A percentile compares a stretch with the other conserved stretches of the same genome.
phyloP scores from a whole-genome alignment of 129 eudicot genomes.

The Artemisia argyi region DNA sequence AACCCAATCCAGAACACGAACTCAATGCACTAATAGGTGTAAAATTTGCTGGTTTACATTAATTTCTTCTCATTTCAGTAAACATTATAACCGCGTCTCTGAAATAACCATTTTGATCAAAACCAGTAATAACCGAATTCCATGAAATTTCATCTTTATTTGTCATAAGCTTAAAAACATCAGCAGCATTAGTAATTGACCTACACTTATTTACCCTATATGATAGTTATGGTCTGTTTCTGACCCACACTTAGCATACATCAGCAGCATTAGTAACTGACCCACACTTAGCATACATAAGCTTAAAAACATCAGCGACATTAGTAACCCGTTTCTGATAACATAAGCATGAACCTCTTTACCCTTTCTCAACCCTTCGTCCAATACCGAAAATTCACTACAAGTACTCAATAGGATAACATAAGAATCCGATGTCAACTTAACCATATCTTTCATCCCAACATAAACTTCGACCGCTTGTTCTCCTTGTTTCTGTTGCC shows the following conservation, averaged over 20 bases:
- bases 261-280: too few species aligned
- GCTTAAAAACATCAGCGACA: slow-evolving; percentile 66
- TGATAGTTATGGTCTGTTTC: too few species aligned
- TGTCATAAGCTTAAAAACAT: slow-evolving; percentile 53
- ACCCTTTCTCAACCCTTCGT: slow-evolving; percentile 63
- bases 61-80: slow-evolving; percentile 55
- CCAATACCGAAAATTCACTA: slow-evolving; percentile 49
- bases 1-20: slow-evolving; percentile 74
- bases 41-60: slow-evolving; percentile 52
- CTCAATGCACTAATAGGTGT: slow-evolving; percentile 78
- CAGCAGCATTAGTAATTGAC: slow-evolving; percentile 39
- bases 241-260: too few species aligned
- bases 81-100: slow-evolving; percentile 62
- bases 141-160: slow-evolving; percentile 72
- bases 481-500: slow-evolving; percentile 70
- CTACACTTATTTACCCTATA: too few species aligned
- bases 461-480: slow-evolving; percentile 63
- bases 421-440: slow-evolving; percentile 59
- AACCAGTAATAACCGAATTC: slow-evolving; percentile 79
- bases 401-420: slow-evolving; percentile 72
- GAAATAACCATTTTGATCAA: slow-evolving; percentile 67
- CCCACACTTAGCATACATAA: slow-evolving; percentile 87
- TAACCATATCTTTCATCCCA: slow-evolving; percentile 53
- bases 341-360: slow-evolving; percentile 72
- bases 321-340: slow-evolving; percentile 52